Evolutionary conservation across 1,284 basidiomycete species (phyloP).

Genomic region (Lentinula novae-zelandiae): DNA sequence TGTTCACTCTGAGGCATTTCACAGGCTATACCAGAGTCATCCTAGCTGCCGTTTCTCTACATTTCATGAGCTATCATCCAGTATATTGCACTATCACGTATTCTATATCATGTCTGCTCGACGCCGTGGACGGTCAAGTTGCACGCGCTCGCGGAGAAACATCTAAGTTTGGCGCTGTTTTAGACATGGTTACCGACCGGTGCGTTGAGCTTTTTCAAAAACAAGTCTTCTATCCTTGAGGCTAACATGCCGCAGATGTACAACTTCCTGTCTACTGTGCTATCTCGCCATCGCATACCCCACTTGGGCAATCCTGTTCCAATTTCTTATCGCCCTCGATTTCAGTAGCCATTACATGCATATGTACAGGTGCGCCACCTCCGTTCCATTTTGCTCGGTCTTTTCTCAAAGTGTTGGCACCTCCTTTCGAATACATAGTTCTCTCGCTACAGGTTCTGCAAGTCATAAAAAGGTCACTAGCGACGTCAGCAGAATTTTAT

Average conservation of each 20-base stretch:
- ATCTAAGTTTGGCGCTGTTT: conserved; percentile 94
- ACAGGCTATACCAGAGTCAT: conserved; percentile 90
- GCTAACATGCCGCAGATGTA: conserved; percentile 60
- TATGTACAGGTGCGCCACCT: conserved; percentile 87
- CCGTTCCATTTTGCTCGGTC: background rate
- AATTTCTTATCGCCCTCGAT: conserved; percentile 95
- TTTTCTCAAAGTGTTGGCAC: conserved; percentile 6
- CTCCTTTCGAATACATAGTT: conserved; percentile 47
- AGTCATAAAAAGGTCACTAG: conserved; percentile 92
- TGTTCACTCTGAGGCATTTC: background rate
- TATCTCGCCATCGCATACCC: conserved; percentile 93
- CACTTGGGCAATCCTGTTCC: conserved; percentile 79
- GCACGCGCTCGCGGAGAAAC: conserved; percentile 89
- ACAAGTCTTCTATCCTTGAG: background rate
- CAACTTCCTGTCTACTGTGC: conserved; percentile 92
- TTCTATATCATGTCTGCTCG: conserved; percentile 89
- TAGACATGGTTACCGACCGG: conserved; percentile 99
- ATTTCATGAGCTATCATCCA: conserved; percentile 94
- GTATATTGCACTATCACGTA: conserved; percentile 92
- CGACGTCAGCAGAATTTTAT: conserved; percentile 89
- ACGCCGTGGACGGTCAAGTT: conserved; percentile 93
- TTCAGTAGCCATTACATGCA: conserved; percentile 99
- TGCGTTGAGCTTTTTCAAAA: conserved; percentile 33
- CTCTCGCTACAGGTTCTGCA: conserved; percentile 86
- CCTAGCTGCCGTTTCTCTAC: conserved; percentile 85